Percentiles rank a stretch among this genome's conserved stretches.
These are phyloP conservation scores for Dimocarpus longan DNA, from an alignment of 345 rosid species.

Conservation along the genomic window DNA sequence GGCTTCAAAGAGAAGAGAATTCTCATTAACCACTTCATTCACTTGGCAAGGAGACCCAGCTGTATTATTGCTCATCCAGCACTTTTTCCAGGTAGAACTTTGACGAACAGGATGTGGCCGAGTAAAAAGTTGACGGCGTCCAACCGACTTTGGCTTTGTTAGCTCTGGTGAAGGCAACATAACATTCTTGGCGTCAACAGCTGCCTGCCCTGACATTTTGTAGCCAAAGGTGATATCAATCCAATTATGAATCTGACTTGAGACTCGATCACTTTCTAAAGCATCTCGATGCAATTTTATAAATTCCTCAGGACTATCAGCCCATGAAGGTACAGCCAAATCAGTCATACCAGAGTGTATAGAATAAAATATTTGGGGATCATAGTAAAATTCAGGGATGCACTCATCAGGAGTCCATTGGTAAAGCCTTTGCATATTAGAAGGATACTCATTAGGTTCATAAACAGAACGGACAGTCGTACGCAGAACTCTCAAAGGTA, in stretches of 20 bases:
- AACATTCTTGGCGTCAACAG: slow-evolving; percentile 88
- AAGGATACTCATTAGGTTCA: slow-evolving; percentile 97
- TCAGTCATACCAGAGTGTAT: slow-evolving; percentile 82
- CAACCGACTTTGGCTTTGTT: slow-evolving; percentile 65
- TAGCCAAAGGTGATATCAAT: slow-evolving; percentile 90
- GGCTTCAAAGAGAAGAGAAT: slow-evolving; percentile 50
- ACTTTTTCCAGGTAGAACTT: slow-evolving; percentile 36
- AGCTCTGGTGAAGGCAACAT: slow-evolving; percentile 86
- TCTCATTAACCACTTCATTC: slow-evolving; percentile 41
- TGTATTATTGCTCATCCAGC: slow-evolving; percentile 27
- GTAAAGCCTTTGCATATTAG: slow-evolving; percentile 91
- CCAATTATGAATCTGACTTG: slow-evolving; percentile 80
- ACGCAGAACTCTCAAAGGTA: slow-evolving; percentile 84
- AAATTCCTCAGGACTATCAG: slow-evolving; percentile 79
- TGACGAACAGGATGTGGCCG: slow-evolving; percentile 75
- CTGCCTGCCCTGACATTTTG: slow-evolving; percentile 90
- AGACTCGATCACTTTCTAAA: slow-evolving; percentile 76
- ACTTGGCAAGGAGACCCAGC: slow-evolving; percentile 38
- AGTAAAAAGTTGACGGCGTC: slow-evolving; percentile 86
- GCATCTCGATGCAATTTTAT: slow-evolving; percentile 83
- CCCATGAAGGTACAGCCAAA: slow-evolving; percentile 91
- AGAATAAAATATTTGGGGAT: slow-evolving; percentile 74
- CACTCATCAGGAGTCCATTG: slow-evolving; percentile 99
- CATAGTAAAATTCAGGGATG: slow-evolving; percentile 92
- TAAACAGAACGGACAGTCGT: slow-evolving; percentile 90